Conservation (phyloP, 192 early-diverging fungal species). For the Coemansia sp. region DNA sequence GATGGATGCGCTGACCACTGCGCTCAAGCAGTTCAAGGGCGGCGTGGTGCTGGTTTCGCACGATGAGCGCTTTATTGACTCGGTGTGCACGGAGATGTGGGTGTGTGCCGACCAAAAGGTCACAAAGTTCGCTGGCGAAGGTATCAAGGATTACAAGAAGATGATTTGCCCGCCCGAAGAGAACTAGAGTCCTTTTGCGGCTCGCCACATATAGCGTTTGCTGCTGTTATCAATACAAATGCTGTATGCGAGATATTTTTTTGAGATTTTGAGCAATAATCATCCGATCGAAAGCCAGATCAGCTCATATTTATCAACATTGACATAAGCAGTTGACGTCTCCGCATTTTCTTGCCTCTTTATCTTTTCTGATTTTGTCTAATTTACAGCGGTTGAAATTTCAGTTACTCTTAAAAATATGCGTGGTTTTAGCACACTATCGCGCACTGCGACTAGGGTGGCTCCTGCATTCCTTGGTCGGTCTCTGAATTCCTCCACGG, state of each 20-base stretch:
- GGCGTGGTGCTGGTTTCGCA: slow-evolving; percentile 96
- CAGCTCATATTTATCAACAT: neutral
- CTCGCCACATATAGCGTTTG: neutral
- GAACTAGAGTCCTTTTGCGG: neutral
- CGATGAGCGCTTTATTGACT: slow-evolving; percentile 94
- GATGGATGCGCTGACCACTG: slow-evolving; percentile 90
- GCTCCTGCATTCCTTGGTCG: neutral
- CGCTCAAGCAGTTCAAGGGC: slow-evolving; percentile 86
- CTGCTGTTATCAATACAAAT: neutral
- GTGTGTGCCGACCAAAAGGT: slow-evolving; percentile 86
- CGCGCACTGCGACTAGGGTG: slow-evolving; percentile 6
- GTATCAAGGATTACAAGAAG: slow-evolving; percentile 80
- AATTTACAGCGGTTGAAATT: neutral
- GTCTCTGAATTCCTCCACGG: slow-evolving; percentile 3
- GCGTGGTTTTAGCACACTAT: slow-evolving; percentile 21
- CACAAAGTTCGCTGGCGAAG: slow-evolving; percentile 81
- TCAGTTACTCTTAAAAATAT: slow-evolving; percentile 11
- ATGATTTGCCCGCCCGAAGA: slow-evolving; percentile 56
- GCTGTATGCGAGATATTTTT: no score
- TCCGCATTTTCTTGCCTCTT: neutral
- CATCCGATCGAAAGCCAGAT: neutral
- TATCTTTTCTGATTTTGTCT: slow-evolving; percentile 3
- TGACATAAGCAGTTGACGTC: neutral
- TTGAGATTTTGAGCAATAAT: neutral
- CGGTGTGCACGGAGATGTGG: slow-evolving; percentile 89